Conservation (phyloP, 2,329 filamentous ascomycete genomes). For the Nemania sp. region DNA sequence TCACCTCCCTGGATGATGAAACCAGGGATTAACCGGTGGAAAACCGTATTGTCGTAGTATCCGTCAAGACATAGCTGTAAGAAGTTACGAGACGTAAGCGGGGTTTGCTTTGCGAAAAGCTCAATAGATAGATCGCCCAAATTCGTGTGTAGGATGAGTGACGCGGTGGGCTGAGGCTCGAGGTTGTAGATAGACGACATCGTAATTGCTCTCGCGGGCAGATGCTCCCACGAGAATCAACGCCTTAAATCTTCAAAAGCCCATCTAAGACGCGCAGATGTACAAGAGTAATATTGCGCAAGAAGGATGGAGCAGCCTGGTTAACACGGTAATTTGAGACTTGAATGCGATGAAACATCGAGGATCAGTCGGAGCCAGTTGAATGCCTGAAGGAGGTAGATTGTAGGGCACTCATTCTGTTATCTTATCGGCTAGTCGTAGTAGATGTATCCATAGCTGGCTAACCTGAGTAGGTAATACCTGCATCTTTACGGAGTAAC, state of each 20-base stretch:
- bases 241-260: too few relatives aligned
- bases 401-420: not conserved
- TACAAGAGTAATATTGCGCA: too few relatives aligned
- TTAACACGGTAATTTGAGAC: too few relatives aligned
- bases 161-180: conserved; percentile 91
- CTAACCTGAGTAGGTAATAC: not conserved
- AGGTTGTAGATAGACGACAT: conserved; percentile 95
- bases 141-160: conserved; percentile 87
- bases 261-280: too few relatives aligned
- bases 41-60: conserved; percentile 92
- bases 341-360: too few relatives aligned
- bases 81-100: conserved; percentile 91
- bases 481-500: not conserved
- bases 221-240: too few relatives aligned
- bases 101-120: conserved; percentile 93
- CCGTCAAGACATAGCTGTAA: conserved; percentile 92
- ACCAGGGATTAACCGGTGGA: conserved; percentile 87
- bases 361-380: too few relatives aligned
- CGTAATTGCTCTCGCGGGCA: too few relatives aligned
- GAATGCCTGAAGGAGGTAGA: too few relatives aligned
- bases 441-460: conserved; percentile 1
- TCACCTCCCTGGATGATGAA: conserved; percentile 96
- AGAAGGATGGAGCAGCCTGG: too few relatives aligned
- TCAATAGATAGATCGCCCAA: conserved; percentile 87
- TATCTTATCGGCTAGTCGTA: conserved; percentile 17